Conservation (phyloP, 768 basidiomycete species). For the Fibroporia radiculosa region DNA sequence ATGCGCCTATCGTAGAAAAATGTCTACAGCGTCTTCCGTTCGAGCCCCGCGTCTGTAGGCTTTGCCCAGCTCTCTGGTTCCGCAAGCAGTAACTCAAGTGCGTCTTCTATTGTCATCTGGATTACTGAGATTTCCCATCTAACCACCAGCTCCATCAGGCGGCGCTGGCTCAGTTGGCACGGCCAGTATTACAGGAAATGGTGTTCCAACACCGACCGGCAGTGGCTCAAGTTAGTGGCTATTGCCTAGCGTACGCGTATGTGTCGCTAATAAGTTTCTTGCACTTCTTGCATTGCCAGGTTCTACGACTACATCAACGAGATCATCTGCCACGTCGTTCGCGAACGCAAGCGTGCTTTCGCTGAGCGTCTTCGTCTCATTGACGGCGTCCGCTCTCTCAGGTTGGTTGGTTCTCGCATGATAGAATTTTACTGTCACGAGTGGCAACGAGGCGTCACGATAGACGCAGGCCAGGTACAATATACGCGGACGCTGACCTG, state of each 20-base stretch:
- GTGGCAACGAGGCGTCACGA: no score
- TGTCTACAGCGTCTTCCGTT: conserved; percentile 46
- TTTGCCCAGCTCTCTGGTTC: conserved; percentile 37
- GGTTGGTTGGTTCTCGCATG: conserved; percentile 7
- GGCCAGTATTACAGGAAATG: conserved; percentile 13
- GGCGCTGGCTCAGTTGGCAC: conserved; percentile 9
- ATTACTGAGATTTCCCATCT: not conserved
- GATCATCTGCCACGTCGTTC: not conserved
- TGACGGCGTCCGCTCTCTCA: conserved; percentile 7
- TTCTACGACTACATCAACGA: not conserved
- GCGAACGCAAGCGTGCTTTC: not conserved
- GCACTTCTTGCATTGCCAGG: not conserved
- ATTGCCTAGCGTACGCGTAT: not conserved
- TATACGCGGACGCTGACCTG: no score
- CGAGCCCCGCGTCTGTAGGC: conserved; percentile 38
- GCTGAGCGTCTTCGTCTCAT: conserved; percentile 3
- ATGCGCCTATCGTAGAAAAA: conserved; percentile 46
- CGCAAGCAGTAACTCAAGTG: conserved; percentile 24
- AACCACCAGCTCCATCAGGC: conserved; percentile 7
- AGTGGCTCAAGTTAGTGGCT: not conserved
- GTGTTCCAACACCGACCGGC: conserved; percentile 12
- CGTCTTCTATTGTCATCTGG: conserved; percentile 3
- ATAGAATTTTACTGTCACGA: no score
- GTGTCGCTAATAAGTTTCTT: not conserved
- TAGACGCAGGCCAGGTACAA: no score